These are phyloP conservation scores for Whalleya microplaca DNA, from an alignment of 2,329 filamentous ascomycete species.

Conservation along the genomic window DNA sequence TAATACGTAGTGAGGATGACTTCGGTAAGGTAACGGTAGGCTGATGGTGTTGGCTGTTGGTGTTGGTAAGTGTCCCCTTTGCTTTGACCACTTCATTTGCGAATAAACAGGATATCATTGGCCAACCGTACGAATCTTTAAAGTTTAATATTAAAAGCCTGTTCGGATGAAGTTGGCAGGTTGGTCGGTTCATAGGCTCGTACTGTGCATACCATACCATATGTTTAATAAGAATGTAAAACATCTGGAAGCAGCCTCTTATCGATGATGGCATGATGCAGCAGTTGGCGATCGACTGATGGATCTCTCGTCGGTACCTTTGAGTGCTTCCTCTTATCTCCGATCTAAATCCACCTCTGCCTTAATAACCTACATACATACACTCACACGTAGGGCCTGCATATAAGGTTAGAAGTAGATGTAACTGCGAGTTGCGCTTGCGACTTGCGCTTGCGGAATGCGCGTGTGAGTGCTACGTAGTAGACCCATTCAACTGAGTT, in stretches of 20 bases:
- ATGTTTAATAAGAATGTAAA: not conserved
- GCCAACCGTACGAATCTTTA: slow-evolving; percentile 9
- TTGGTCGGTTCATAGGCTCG: not conserved
- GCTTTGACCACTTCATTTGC: slow-evolving; percentile 17
- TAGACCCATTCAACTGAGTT: not conserved
- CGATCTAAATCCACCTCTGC: not conserved
- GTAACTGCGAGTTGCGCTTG: too few relatives aligned
- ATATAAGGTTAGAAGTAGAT: too few relatives aligned
- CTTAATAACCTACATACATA: not conserved
- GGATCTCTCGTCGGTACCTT: not conserved
- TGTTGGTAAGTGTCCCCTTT: slow-evolving; percentile 14
- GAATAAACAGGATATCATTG: slow-evolving; percentile 10
- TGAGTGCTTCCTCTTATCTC: not conserved
- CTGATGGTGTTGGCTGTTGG: not conserved
- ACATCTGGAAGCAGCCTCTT: not conserved
- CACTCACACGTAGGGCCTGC: too few relatives aligned
- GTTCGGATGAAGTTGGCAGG: not conserved
- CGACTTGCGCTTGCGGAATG: not conserved
- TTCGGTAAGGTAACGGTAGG: not conserved
- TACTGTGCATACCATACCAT: not conserved
- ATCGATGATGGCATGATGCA: not conserved
- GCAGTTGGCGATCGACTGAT: not conserved
- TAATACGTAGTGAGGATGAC: not conserved
- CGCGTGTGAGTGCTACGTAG: too few relatives aligned
- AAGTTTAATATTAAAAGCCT: slow-evolving; percentile 15